Evolutionary conservation across 1,139 yeast species (phyloP).

Genomic region (Lodderomyces jiufengensis): DNA sequence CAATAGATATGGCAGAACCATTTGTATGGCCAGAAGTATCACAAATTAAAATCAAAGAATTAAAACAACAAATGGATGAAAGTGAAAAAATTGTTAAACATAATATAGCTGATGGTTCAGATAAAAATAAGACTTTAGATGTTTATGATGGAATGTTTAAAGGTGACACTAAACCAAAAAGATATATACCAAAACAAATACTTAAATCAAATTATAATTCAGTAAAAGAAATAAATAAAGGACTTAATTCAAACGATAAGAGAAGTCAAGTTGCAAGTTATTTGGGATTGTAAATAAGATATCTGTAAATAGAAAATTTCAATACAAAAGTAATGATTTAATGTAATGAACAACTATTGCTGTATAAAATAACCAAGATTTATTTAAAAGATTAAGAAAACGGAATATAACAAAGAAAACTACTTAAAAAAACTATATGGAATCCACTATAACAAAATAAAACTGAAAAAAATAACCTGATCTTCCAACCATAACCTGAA

Average conservation of each 20-base stretch:
- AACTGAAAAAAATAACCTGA: too few relatives aligned
- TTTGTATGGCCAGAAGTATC: conserved; percentile 86
- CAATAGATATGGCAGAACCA: conserved; percentile 89
- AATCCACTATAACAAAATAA: too few relatives aligned
- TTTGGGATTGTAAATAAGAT: conserved; percentile 16
- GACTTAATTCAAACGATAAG: conserved; percentile 15
- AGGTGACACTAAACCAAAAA: conserved; percentile 66
- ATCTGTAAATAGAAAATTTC: conserved; percentile 1
- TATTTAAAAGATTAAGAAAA: too few relatives aligned
- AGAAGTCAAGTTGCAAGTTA: conserved; percentile 28
- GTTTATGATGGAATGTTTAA: conserved; percentile 79
- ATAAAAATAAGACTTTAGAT: conserved; percentile 59
- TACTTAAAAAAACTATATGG: too few relatives aligned
- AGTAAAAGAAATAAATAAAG: conserved; percentile 25
- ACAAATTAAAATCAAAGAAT: conserved; percentile 21
- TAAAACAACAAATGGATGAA: conserved; percentile 22
- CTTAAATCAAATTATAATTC: conserved; percentile 41
- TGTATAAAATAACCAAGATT: too few relatives aligned
- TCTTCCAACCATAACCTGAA: too few relatives aligned
- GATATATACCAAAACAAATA: conserved; percentile 58
- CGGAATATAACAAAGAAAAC: too few relatives aligned
- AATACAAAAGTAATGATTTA: not conserved
- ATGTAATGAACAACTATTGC: too few relatives aligned
- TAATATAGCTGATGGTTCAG: conserved; percentile 52
- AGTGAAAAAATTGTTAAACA: conserved; percentile 19